Evolutionary conservation across 2,329 filamentous ascomycete species (phyloP).

Genomic region (Aschersonia sp.): DNA sequence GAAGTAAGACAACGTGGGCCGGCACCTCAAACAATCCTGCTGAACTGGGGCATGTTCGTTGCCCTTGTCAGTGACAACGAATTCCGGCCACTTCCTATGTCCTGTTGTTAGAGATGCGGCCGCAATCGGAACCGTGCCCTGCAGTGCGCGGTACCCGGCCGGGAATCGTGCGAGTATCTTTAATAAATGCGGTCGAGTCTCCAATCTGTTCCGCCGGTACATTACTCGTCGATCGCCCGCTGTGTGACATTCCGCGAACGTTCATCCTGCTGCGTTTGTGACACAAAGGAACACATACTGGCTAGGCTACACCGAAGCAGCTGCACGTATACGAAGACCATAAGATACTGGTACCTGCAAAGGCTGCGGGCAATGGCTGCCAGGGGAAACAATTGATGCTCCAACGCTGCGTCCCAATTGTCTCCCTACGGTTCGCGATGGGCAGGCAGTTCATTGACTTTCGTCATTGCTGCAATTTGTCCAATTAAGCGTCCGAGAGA

Average conservation of each 20-base stretch:
- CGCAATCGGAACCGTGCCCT: neutral
- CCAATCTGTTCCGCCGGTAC: neutral
- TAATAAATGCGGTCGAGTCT: neutral
- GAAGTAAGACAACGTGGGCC: conserved; percentile 2
- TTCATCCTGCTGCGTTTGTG: neutral
- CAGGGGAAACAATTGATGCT: too few relatives aligned
- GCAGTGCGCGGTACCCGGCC: too few relatives aligned
- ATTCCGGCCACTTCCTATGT: neutral
- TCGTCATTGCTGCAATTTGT: too few relatives aligned
- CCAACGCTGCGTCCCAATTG: too few relatives aligned
- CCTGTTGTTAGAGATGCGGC: neutral
- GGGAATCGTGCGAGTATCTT: neutral
- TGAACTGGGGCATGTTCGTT: conserved; percentile 1
- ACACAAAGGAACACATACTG: neutral
- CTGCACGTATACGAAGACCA: too few relatives aligned
- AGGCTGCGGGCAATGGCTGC: too few relatives aligned
- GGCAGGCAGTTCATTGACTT: too few relatives aligned
- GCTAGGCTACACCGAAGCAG: too few relatives aligned
- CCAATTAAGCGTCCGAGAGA: too few relatives aligned
- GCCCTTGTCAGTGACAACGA: conserved; percentile 1
- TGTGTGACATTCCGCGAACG: neutral
- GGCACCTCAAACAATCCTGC: neutral
- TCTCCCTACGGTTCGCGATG: too few relatives aligned
- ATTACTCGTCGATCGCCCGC: neutral
- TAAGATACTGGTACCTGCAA: too few relatives aligned